These are phyloP conservation scores for Suillus weaverae DNA, from an alignment of 768 basidiomycete species.

Conservation along the genomic window DNA sequence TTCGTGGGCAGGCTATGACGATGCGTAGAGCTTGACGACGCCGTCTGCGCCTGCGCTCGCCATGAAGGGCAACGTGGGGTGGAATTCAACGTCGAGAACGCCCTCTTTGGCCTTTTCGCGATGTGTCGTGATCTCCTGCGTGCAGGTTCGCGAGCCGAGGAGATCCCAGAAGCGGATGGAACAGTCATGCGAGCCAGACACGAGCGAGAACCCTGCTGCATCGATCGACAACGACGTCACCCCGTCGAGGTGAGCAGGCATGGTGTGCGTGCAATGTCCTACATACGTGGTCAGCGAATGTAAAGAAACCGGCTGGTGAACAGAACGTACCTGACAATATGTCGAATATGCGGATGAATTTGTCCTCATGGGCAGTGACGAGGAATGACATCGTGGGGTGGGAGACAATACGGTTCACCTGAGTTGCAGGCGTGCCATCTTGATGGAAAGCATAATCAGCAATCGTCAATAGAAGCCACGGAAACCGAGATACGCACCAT, in stretches of 20 bases:
- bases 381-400: slow-evolving; percentile 90
- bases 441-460: slow-evolving; percentile 6
- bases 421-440: slow-evolving; percentile 77
- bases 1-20: slow-evolving; percentile 52
- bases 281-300: slow-evolving; percentile 9
- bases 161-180: slow-evolving; percentile 95
- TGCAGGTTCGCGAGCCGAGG: slow-evolving; percentile 71
- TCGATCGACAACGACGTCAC: slow-evolving; percentile 91
- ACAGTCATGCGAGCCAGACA: slow-evolving; percentile 92
- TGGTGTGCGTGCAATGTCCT: slow-evolving; percentile 88
- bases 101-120: slow-evolving; percentile 90
- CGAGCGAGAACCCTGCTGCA: slow-evolving; percentile 81
- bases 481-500: slow-evolving; percentile 41
- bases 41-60: slow-evolving; percentile 97
- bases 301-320: background rate
- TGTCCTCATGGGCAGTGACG: slow-evolving; percentile 92
- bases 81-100: slow-evolving; percentile 84
- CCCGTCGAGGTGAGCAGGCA: slow-evolving; percentile 88
- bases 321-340: slow-evolving; percentile 65
- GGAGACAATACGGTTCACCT: slow-evolving; percentile 84
- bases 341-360: slow-evolving; percentile 88
- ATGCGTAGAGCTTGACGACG: slow-evolving; percentile 87
- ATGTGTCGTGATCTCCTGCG: slow-evolving; percentile 89
- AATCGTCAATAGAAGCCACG: background rate
- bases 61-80: slow-evolving; percentile 81